Base-by-base conservation (phyloP, 139 green algal genomes). In the Picochlorum sp. region DNA sequence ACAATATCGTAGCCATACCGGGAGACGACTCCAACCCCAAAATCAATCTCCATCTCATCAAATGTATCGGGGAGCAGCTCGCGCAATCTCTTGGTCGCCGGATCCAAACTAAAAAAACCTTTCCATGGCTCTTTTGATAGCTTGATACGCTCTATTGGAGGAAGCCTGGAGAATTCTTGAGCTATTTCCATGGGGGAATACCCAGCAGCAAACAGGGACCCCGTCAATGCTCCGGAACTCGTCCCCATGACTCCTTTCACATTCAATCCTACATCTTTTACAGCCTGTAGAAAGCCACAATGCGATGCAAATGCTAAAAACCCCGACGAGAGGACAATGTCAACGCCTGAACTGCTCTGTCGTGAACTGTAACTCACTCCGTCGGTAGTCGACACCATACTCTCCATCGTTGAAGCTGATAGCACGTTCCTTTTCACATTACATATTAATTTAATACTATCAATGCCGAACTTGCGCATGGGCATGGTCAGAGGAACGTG, bases 261-360 rank as follows among this genome's bases (percentile, higher is more conserved):
- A 3, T 66, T 24, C 4, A 95, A 37, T 7, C 76, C 82, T 15
- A 87, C 82, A 59, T 94, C 86, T 16, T 90, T 75, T 2, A 96
- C 82, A 6, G 67, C 69, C 49, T 75, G 69, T 14, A 77, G 37
- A 62, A 77, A 77, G 18, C 70, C 65, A 50, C 45, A 92, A 68
- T 96, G 89, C 26, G 81, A 74, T 16, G 88, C 88, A 70, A 96
- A 96, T 1, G 88, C 85, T 37, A 96, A 64, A 63, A 96, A 96
- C 24, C 89, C 89, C 50, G 71, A 86, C 4, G 73, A 86, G 2
- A 96, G 77, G 0, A 94, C 83, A 1, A 96, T 52, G 65, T 96
- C 89, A 32, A 70, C 34, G 7, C 34, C 34, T 41, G 34, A 41
- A 41, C 34, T 41, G 34, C 8, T 14, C 34, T 41, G 34, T 41